Base-by-base conservation (phyloP, 129 eudicot species). In the Tagetes erecta region DNA sequence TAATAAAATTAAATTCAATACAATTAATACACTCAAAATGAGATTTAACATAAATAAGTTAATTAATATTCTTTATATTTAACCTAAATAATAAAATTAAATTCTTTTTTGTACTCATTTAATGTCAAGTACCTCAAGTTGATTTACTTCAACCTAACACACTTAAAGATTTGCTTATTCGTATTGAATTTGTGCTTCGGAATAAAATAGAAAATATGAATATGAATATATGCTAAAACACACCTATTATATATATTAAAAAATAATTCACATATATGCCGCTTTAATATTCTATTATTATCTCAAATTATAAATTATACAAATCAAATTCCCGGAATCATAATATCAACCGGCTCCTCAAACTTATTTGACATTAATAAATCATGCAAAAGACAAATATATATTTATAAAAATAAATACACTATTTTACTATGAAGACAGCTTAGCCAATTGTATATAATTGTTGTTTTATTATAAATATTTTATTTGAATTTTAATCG, bases 171-270 rank as follows among this genome's bases (percentile, higher is more conserved):
- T 52, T 79, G 78, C 63, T 72, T 79, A 79, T 79, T 79, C 78
- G 42, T 79, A 72, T 53, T 46, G 73, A 72, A 46, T 65, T 72
- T 72, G 73, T 79, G 83, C 83, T 65, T 72, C 56, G 68, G 83
- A 79, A 79, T 79, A 79, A 79, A 79, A 79, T 65, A 50, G 39
- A 79, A 72, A 42, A 47, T 3, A 62, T 63, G 78, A 63, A 79
- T 72, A 79, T 72, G 83, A 79, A 79, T 79, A 65, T 79, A 79
- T 79, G 74, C 83, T 73, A 53, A 64, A 79, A 65, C 72, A 53
- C 68, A 42, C 74, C 41, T 8, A 64, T 78, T 60, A 52, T 64
- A 52, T 36, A 68, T 78, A 44, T 44, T 44, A 44, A 49, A 69
- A 7, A 63, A 63, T 20, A 57, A 67, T 70, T 10, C 42, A 60